Evolutionary conservation across 176 grass and related monocot species (phyloP).

Genomic region (Coix lacrymajobi): DNA sequence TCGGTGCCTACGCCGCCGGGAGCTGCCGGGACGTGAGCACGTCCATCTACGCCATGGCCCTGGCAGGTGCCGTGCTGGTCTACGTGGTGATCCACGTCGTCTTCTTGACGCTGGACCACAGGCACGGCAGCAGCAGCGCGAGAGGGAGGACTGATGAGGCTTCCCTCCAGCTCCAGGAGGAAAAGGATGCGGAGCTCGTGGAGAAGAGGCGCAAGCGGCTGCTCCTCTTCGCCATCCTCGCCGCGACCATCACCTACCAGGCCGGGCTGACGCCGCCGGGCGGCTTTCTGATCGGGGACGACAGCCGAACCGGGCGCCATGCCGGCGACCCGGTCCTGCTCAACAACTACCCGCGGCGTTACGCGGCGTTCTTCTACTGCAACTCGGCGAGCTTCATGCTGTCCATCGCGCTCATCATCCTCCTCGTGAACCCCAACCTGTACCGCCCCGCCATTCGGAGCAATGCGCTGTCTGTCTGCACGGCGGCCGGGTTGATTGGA

Average conservation of each 20-base stretch:
- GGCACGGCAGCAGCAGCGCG: not conserved
- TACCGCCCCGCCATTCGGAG: not conserved
- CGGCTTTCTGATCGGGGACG: not conserved
- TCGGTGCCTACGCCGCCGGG: not conserved
- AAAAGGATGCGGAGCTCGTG: not conserved
- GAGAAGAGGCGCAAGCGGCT: not conserved
- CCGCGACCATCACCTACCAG: not conserved
- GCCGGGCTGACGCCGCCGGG: not conserved
- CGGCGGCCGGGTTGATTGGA: not conserved
- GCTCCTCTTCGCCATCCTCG: not conserved
- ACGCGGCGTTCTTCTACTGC: not conserved
- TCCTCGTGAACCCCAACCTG: not conserved
- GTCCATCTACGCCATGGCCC: not conserved
- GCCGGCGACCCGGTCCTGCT: not conserved
- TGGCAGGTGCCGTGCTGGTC: not conserved
- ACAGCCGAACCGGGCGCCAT: not conserved
- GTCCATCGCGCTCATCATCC: not conserved
- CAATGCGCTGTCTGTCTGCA: not conserved
- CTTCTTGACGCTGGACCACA: not conserved
- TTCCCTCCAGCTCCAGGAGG: too few relatives aligned
- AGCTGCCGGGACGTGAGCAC: not conserved
- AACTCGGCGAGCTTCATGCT: not conserved
- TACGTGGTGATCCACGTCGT: not conserved
- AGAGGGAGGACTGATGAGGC: not conserved
- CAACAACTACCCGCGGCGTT: not conserved